Conservation (phyloP, 2,329 filamentous ascomycete species). For the Exophiala viscosa region DNA sequence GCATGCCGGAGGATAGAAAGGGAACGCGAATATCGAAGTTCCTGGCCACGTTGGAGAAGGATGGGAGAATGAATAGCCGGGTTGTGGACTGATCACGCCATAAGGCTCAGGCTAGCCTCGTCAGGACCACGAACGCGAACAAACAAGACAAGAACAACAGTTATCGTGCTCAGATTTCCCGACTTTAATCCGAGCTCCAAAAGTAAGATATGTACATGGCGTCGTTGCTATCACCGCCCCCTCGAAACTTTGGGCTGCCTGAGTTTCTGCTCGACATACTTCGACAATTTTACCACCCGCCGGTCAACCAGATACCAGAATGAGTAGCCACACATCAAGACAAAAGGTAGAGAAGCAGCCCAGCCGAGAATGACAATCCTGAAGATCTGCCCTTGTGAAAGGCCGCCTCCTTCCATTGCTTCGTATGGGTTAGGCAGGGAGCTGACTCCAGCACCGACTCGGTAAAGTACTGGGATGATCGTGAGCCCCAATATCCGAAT, state of each 20-base stretch:
- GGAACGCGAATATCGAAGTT: too few relatives aligned
- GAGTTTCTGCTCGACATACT: not conserved
- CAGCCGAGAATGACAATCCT: not conserved
- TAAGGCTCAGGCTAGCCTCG: too few relatives aligned
- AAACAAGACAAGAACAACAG: too few relatives aligned
- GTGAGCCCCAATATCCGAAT: not conserved
- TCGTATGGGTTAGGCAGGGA: not conserved
- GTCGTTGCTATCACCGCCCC: not conserved
- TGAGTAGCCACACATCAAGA: not conserved
- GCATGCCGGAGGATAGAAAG: too few relatives aligned
- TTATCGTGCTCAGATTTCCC: too few relatives aligned
- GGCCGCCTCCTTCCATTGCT: not conserved
- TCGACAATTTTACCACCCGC: not conserved
- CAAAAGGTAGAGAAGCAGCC: not conserved
- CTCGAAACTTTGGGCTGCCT: not conserved
- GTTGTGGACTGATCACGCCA: too few relatives aligned
- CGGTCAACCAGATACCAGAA: not conserved
- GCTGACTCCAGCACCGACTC: not conserved
- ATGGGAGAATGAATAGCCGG: too few relatives aligned
- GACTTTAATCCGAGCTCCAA: too few relatives aligned
- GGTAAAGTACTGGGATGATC: not conserved
- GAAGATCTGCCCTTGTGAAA: not conserved
- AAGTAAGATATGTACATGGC: too few relatives aligned
- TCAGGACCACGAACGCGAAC: too few relatives aligned
- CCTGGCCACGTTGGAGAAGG: too few relatives aligned